Evolutionary conservation across 1,139 yeast genomes (phyloP).

Genomic region (Zygoascus sp.): DNA sequence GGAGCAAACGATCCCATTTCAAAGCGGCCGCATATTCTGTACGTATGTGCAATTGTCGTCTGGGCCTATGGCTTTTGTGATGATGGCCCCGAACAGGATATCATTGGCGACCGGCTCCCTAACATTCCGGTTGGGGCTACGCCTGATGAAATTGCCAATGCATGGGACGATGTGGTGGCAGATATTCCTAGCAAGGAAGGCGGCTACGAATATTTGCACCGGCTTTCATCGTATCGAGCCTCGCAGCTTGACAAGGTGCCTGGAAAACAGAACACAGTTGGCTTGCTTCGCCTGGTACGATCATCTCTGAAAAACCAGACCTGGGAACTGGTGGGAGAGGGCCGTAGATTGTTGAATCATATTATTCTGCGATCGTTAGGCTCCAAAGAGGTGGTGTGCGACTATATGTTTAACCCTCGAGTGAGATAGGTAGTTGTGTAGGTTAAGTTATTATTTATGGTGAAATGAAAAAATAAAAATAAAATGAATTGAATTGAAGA

Average conservation of each 20-base stretch:
- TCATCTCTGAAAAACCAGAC: conserved; percentile 26
- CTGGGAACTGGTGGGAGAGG: conserved; percentile 34
- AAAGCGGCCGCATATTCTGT: conserved; percentile 54
- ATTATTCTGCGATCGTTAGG: conserved; percentile 35
- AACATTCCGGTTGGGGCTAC: conserved; percentile 13
- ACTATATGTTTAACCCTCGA: conserved; percentile 25
- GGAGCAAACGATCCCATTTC: conserved; percentile 51
- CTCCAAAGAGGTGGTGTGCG: conserved; percentile 24
- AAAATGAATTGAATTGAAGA: not conserved
- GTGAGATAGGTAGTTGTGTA: too few species aligned
- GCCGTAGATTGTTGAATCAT: conserved; percentile 30
- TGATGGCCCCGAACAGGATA: conserved; percentile 52
- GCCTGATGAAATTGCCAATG: conserved; percentile 17
- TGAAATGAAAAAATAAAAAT: too few species aligned
- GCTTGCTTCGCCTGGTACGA: conserved; percentile 31
- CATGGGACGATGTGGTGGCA: conserved; percentile 11
- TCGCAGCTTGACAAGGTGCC: conserved; percentile 22
- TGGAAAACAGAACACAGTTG: conserved; percentile 31
- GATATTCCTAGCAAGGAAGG: conserved; percentile 21
- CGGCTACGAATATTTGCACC: conserved; percentile 26
- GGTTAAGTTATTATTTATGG: conserved; percentile 4
- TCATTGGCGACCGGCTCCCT: conserved; percentile 18
- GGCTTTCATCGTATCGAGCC: conserved; percentile 23
- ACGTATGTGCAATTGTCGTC: conserved; percentile 48
- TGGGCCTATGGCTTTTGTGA: conserved; percentile 54